Evolutionary conservation across 1,284 basidiomycete species (phyloP), one percentile per base, ranked within the genome.

Genomic region (Puccinia coronata): DNA sequence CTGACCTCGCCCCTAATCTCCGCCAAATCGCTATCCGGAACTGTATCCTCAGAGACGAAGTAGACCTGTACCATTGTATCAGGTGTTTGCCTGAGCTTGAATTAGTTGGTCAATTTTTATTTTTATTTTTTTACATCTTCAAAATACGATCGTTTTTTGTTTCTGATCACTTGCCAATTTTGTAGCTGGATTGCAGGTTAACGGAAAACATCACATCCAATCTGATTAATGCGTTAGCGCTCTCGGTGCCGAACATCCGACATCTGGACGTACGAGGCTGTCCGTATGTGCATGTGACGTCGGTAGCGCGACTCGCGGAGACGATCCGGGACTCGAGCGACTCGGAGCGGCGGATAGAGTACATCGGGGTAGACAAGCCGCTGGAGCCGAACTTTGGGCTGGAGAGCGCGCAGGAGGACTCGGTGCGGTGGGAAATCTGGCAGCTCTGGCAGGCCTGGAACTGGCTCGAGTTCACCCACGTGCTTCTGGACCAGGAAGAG

Each of bases 391-490:
- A 49, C 20, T 77, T 77, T 39, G 59, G 57, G n/a, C 11, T 77
- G 1, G 75, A 77, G 14, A 36, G 41, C 11, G 57, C 55, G 1
- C 43, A 65, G 28, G 79, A 80, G 34, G 79, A 80, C 59, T 63
- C 75, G 20, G 49, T 65, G 31, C 49, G 55, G 28, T 77, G 75
- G 75, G 75, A 77, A n/a, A 34, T 77, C 20, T 80, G 79, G 79
- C 67, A 80, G 59, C 43, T 59, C 34, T 80, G 79, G 79, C 67
- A 80, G 71, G 79, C 79, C 25, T 80, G 79, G 79, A 47, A 31
- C 39, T 80, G 79, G 79, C 61, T 80, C 11, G 79, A 80, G 16
- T 80, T 80, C 34, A 80, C 79, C 53, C 79, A 80, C 72, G 70
- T 65, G 2, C 61, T 80, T 8, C 31, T 80, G 1, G 69, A 80